Evolutionary conservation across 2,329 filamentous ascomycete species (phyloP).

Genomic region (Diplodia intermedia): DNA sequence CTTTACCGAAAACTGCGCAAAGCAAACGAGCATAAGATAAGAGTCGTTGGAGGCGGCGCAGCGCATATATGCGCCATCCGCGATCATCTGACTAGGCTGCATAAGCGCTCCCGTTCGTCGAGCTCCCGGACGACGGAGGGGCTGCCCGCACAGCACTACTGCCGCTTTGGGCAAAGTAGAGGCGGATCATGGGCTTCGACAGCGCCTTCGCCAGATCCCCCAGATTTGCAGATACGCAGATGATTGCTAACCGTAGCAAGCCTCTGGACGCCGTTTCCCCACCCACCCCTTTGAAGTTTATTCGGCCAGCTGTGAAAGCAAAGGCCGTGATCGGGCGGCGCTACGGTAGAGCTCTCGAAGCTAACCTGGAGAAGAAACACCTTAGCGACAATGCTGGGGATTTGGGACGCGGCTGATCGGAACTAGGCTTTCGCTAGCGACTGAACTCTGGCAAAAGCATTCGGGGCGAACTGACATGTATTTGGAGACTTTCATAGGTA

Average conservation of each 20-base stretch:
- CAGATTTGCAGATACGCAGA: no score
- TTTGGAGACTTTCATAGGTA: neutral
- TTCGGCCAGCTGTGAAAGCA: neutral
- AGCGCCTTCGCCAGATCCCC: neutral
- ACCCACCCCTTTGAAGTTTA: neutral
- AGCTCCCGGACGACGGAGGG: constrained; percentile 11
- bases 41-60: neutral
- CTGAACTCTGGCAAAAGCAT: neutral
- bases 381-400: neutral
- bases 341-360: neutral
- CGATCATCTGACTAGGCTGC: constrained; percentile 30
- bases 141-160: constrained; percentile 3
- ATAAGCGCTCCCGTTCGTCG: constrained; percentile 28
- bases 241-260: neutral
- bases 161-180: neutral
- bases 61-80: constrained; percentile 10
- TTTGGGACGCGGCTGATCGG: neutral
- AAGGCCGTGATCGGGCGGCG: neutral
- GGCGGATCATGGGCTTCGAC: constrained; percentile 12
- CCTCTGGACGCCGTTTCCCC: neutral
- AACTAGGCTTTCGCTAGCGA: neutral
- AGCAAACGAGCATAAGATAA: neutral
- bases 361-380: neutral
- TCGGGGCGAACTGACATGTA: neutral
- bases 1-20: neutral